These are phyloP conservation scores for Talaromyces thailandensis DNA, from an alignment of 495 filamentous ascomycete species.

Conservation along the genomic window DNA sequence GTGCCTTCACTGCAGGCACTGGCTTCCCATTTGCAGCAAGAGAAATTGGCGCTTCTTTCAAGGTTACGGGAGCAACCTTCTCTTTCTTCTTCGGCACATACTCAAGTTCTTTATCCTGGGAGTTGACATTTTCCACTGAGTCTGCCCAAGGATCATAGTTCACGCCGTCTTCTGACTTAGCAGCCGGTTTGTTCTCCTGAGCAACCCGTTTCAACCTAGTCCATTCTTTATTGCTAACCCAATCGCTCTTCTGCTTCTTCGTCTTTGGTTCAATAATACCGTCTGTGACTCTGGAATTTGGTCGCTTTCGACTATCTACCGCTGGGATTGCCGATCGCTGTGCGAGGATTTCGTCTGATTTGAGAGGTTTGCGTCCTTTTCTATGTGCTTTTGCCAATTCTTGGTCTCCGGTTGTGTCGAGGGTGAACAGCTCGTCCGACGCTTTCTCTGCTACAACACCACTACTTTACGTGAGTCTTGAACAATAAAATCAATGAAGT, in stretches of 20 bases:
- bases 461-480: slow-evolving; percentile 37
- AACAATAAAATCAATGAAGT: background rate
- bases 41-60: slow-evolving; percentile 69
- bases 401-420: slow-evolving; percentile 65
- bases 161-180: slow-evolving; percentile 42
- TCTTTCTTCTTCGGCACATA: slow-evolving; percentile 56
- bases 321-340: slow-evolving; percentile 71
- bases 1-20: slow-evolving; percentile 68
- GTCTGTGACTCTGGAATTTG: slow-evolving; percentile 45
- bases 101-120: slow-evolving; percentile 43
- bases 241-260: slow-evolving; percentile 66
- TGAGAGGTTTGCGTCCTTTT: slow-evolving; percentile 65
- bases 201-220: slow-evolving; percentile 66
- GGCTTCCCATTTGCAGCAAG: slow-evolving; percentile 67
- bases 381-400: slow-evolving; percentile 51
- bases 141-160: slow-evolving; percentile 73
- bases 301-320: slow-evolving; percentile 66
- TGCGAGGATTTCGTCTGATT: slow-evolving; percentile 83
- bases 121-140: slow-evolving; percentile 26
- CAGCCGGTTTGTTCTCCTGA: slow-evolving; percentile 55
- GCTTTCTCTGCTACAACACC: slow-evolving; percentile 73
- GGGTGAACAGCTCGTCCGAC: slow-evolving; percentile 69
- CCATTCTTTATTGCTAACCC: slow-evolving; percentile 74
- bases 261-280: slow-evolving; percentile 57
- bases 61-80: slow-evolving; percentile 63